phyloP scores from a whole-genome alignment of 192 early-diverging fungal species.

The Backusella tarrabulga region DNA sequence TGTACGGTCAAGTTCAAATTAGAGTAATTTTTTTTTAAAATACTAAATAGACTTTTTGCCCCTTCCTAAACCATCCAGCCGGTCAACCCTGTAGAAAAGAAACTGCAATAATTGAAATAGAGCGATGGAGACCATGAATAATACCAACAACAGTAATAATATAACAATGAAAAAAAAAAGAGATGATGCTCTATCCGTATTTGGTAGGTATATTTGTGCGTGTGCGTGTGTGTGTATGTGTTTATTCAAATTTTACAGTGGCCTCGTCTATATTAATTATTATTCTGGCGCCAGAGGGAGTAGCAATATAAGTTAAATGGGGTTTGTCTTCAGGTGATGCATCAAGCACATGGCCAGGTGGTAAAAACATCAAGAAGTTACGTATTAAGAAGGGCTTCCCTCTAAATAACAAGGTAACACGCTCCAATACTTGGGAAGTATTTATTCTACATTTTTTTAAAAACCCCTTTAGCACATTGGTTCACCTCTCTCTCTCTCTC shows the following conservation, averaged over 20 bases:
- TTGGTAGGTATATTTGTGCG: not conserved
- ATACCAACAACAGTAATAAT: not conserved
- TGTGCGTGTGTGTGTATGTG: not conserved
- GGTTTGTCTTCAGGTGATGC: constrained; percentile 15
- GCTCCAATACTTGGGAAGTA: constrained; percentile 28
- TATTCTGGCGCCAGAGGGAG: constrained; percentile 20
- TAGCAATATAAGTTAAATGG: constrained; percentile 20
- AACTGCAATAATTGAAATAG: not conserved
- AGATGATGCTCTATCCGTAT: not conserved
- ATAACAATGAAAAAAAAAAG: too few relatives aligned
- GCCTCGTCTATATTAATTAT: constrained; percentile 22
- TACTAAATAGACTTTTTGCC: too few relatives aligned
- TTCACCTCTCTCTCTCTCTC: not conserved
- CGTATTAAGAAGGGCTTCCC: constrained; percentile 31
- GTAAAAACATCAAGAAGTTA: constrained; percentile 29
- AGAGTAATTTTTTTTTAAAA: too few relatives aligned
- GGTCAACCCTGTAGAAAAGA: too few relatives aligned
- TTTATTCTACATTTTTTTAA: constrained; percentile 15
- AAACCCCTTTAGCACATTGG: not conserved
- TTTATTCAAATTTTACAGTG: constrained; percentile 21
- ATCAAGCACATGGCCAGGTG: constrained; percentile 26
- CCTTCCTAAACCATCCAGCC: too few relatives aligned
- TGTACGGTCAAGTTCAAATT: too few relatives aligned
- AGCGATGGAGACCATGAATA: not conserved
- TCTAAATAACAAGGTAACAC: constrained; percentile 25